Conservation (phyloP, 192 early-diverging fungal genomes). For the Rhizophagus clarus region DNA sequence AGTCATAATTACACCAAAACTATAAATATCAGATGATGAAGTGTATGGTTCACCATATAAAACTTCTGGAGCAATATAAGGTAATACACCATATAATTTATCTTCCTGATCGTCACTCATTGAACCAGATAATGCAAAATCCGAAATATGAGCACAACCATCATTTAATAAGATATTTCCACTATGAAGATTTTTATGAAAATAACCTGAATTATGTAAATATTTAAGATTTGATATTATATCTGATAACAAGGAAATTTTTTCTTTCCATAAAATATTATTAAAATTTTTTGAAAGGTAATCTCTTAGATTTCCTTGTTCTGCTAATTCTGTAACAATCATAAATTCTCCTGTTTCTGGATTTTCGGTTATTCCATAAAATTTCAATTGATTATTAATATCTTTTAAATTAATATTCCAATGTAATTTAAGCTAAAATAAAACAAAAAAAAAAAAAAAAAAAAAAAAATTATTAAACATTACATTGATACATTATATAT, state of each 20-base stretch:
- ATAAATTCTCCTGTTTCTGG: constrained; percentile 36
- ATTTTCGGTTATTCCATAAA: not conserved
- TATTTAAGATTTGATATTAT: constrained; percentile 10
- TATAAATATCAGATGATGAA: constrained; percentile 41
- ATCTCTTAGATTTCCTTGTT: constrained; percentile 38
- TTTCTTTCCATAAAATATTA: constrained; percentile 36
- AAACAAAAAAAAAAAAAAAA: no score
- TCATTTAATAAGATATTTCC: not conserved
- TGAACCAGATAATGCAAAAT: constrained; percentile 40
- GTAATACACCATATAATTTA: constrained; percentile 39
- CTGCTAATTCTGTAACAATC: constrained; percentile 40
- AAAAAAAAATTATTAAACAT: no score
- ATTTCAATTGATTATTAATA: not conserved
- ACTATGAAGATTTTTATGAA: constrained; percentile 38
- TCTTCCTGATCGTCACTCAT: constrained; percentile 23
- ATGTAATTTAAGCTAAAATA: no score
- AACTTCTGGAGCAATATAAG: constrained; percentile 42
- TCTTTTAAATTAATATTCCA: not conserved
- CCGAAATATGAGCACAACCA: constrained; percentile 26
- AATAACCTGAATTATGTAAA: constrained; percentile 42
- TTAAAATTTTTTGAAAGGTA: constrained; percentile 37
- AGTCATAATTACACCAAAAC: constrained; percentile 44
- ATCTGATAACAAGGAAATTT: constrained; percentile 35
- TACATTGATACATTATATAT: no score
- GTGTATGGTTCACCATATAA: constrained; percentile 35